Base-by-base conservation (phyloP, 768 basidiomycete genomes). In the Flagelloscypha sp. region DNA sequence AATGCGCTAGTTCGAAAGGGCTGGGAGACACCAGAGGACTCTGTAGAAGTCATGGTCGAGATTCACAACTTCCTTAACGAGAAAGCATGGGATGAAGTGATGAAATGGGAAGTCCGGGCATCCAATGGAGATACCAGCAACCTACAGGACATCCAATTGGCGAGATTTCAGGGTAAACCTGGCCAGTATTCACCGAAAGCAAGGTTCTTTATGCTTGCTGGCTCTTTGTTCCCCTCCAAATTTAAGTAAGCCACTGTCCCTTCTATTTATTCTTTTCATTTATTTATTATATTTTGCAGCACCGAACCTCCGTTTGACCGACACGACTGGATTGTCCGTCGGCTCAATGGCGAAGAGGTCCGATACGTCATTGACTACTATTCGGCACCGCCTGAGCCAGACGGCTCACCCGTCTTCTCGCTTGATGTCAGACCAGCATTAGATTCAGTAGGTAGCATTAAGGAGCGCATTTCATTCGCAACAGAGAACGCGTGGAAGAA, bases 321-420 rank as follows among this genome's bases (percentile, higher is more conserved):
- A 6, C 95, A 99, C 55, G 95, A 99, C 62, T 99, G 95, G 95
- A 61, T 95, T 35, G 72, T 99, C 36, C 83, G 83, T 20, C 79
- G 94, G 34, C 78, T 81, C 21, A 63, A 65, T 25, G 79, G 84
- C 12, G 75, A 85, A 47, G 84, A 89, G 58, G 81, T 89, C 34
- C 84, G 88, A 53, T 94, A 99, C 58, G 85, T 99, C 30, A 98
- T 99, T 48, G 95, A 99, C 65, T 99, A 99, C 61, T 98, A 98
- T 59, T 85, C 87, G 30, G 90, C 89, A 1, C 88, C 93, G 1
- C 76, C 84, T 2, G 81, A 93, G 37, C 68, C 76, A 6, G 84
- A 95, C 46, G 94, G 94, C 6, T 85, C 84, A 29, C 95, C 95
- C 12, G 92, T 93, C 5, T 98, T 98, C 60, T 82, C 82, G 6